phyloP scores from a whole-genome alignment of 306 rosid species.

The Hippophae tibetana region DNA sequence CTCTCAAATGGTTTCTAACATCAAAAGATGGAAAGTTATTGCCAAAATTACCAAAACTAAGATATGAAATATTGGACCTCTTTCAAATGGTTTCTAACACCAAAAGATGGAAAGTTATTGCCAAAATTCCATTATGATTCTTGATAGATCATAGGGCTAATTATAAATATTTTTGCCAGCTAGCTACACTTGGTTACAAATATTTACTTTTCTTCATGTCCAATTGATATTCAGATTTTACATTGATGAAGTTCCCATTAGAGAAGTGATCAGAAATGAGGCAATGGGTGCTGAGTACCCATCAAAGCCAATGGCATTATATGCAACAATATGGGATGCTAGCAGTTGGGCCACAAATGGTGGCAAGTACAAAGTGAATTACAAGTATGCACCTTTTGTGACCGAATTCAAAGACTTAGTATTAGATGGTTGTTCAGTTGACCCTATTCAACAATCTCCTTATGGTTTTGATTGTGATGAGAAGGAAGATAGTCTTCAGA shows the following conservation, averaged over 20 bases:
- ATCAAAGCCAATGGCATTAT: constrained; percentile 82
- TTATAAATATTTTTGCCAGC: too few species aligned
- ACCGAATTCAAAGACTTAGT: constrained; percentile 71
- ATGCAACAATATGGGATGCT: constrained; percentile 92
- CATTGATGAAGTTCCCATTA: constrained; percentile 84
- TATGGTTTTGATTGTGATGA: constrained; percentile 22
- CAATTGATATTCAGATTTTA: constrained; percentile 48
- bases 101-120: too few species aligned
- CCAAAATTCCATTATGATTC: too few species aligned
- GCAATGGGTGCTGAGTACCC: constrained; percentile 84
- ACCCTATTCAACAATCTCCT: constrained; percentile 47
- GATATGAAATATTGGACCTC: too few species aligned
- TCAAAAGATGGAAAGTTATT: too few species aligned
- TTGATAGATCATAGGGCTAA: too few species aligned
- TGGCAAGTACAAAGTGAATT: constrained; percentile 73
- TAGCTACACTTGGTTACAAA: too few species aligned
- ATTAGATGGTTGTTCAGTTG: constrained; percentile 62
- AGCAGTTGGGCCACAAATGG: constrained; percentile 92
- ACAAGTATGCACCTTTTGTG: constrained; percentile 79
- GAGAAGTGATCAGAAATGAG: constrained; percentile 57
- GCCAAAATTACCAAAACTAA: too few species aligned
- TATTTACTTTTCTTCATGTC: too few species aligned
- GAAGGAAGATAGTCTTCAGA: constrained; percentile 19
- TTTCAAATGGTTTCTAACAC: too few species aligned
- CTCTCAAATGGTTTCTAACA: too few species aligned